Evolutionary conservation across 352 stramenopile species (phyloP), one percentile per base, ranked within the genome.

Genomic region (Globisporangium echinulatum): DNA sequence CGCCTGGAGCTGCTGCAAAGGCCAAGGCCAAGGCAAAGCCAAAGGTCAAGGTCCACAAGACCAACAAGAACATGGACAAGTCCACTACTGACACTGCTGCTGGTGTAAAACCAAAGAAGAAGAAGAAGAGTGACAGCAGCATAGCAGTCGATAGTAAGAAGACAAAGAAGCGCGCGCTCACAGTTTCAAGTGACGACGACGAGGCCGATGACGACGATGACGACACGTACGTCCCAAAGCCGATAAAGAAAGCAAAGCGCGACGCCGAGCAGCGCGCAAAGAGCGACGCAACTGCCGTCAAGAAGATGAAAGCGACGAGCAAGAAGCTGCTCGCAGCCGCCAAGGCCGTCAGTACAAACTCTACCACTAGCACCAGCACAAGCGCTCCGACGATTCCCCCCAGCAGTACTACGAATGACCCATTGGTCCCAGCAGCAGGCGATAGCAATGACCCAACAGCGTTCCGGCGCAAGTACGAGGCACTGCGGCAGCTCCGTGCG

Each of bases 401-500:
- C 40, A 44, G 40, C 40, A 44, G 40, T 13, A 44, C 40, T 8
- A 44, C 40, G 40, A 8, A 44, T 44, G 40, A 33, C 25, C 25
- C 40, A 44, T 1, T 44, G 7, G 40, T 14, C 7, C 11, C 40
- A 44, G 7, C 7, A 14, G 40, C 40, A 44, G 40, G 11, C 46
- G 48, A 64, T 65, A 67, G 49, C 15, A 48, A 48, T 15, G 59
- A 65, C 17, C 53, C 50, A 17, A 49, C 40, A n/a, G 49, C 49
- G 37, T 49, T 66, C 33, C 61, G 61, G 53, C 66, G 83, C 49
- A 86, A 84, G 58, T 78, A 86, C 50, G 64, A 77, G 13, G 67
- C 54, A 48, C 72, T 83, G 58, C 78, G 72, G 58, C 54, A 83
- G 70, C 70, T 89, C 49, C 79, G 71, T n/a, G 75, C 89, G 58